Conservation (phyloP, 345 rosid species). For the Cochlearia excelsa region DNA sequence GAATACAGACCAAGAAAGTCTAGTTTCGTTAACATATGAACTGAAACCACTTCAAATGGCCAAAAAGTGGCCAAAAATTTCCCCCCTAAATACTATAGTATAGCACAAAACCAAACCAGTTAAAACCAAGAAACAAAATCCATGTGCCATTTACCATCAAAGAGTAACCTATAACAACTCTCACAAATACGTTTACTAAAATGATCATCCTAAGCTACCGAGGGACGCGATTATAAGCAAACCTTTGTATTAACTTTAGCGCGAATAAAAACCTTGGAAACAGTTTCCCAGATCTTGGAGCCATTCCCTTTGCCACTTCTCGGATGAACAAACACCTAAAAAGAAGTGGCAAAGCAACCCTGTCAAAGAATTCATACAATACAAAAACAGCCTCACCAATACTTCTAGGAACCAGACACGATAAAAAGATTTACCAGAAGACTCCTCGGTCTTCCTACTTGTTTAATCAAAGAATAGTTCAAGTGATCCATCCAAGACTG, state of each 20-base stretch:
- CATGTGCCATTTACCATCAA: neutral
- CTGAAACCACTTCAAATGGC: too few species aligned
- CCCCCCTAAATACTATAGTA: neutral
- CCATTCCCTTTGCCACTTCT: constrained; percentile 85
- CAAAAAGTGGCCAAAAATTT: too few species aligned
- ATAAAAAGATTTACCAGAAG: constrained; percentile 53
- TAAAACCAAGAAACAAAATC: neutral
- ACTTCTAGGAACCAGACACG: neutral
- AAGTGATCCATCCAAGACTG: constrained; percentile 65
- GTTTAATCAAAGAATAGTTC: constrained; percentile 46
- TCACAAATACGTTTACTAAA: neutral
- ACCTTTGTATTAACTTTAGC: constrained; percentile 80
- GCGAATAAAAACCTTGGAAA: constrained; percentile 65
- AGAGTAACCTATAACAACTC: constrained; percentile 12
- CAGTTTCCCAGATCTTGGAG: constrained; percentile 64
- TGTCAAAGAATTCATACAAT: constrained; percentile 15
- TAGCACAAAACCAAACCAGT: neutral
- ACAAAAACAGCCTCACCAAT: neutral
- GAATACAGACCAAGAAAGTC: neutral
- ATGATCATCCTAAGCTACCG: neutral
- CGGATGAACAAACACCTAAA: constrained; percentile 82
- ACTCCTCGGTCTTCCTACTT: constrained; percentile 69
- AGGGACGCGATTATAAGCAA: neutral
- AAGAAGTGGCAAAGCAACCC: constrained; percentile 22
- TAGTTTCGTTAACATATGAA: too few species aligned